Percentiles rank a stretch among this genome's conserved stretches.
Evolutionary conservation across 2,329 filamentous ascomycete species (phyloP).

Genomic region (Ophiostoma populinum): DNA sequence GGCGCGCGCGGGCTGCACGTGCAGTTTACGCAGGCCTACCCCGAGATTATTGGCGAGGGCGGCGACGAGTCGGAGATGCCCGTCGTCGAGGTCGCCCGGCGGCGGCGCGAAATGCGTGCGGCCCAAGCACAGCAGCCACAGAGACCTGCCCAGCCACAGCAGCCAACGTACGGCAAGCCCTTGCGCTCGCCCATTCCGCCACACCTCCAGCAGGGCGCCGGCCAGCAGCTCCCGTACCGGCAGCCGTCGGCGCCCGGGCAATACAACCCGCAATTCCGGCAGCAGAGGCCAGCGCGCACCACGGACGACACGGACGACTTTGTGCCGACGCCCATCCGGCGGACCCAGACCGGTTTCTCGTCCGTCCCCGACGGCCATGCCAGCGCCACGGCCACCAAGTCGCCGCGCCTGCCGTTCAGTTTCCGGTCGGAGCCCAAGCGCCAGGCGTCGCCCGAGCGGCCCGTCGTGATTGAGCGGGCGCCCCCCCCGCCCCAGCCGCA

Average conservation of each 20-base stretch:
- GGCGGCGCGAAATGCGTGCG: slow-evolving; percentile 24
- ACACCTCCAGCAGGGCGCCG: neutral
- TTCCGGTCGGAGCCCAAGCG: neutral
- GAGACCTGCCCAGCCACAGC: neutral
- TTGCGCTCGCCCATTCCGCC: slow-evolving; percentile 14
- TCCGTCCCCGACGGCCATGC: slow-evolving; percentile 15
- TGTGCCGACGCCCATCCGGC: slow-evolving; percentile 33
- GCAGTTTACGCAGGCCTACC: slow-evolving; percentile 52
- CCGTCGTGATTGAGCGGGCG: slow-evolving; percentile 17
- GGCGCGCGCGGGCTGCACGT: slow-evolving; percentile 53
- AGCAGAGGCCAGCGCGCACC: slow-evolving; percentile 23
- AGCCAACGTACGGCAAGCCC: slow-evolving; percentile 1
- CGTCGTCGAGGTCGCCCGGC: slow-evolving; percentile 50
- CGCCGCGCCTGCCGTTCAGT: neutral
- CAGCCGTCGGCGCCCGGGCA: slow-evolving; percentile 2
- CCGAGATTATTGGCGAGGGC: slow-evolving; percentile 77
- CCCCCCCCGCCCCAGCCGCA: slow-evolving; percentile 17
- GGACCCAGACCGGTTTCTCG: slow-evolving; percentile 40
- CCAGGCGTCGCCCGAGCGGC: slow-evolving; percentile 28
- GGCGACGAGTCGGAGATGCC: slow-evolving; percentile 71
- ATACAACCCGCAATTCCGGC: slow-evolving; percentile 14
- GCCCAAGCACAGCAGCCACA: slow-evolving; percentile 10
- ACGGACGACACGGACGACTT: slow-evolving; percentile 21
- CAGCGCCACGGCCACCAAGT: slow-evolving; percentile 8
- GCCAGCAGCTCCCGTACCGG: neutral